Percentiles rank a stretch among this genome's conserved stretches.
Conservation (phyloP, 1,284 basidiomycete genomes). For the Melampsora larici-populina region DNA sequence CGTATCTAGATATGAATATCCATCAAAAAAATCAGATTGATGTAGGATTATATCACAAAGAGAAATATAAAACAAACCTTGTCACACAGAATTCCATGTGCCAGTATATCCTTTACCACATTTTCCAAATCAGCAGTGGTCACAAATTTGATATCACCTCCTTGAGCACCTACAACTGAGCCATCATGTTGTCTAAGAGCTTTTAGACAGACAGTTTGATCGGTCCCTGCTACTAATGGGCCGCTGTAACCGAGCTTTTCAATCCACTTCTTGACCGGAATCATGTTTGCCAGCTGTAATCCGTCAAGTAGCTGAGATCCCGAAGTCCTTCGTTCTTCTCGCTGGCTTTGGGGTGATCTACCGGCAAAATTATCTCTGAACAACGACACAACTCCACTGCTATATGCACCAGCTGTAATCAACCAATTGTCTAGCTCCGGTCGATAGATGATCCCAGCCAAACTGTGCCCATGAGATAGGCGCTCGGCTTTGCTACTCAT, state of each 20-base stretch:
- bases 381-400: neutral
- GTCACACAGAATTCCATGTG: neutral
- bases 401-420: slow-evolving; percentile 4
- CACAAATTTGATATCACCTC: too few relatives aligned
- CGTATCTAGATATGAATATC: neutral
- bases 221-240: neutral
- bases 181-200: neutral
- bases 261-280: neutral
- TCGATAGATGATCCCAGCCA: neutral
- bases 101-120: neutral
- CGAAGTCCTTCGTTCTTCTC: neutral
- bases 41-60: neutral
- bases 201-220: slow-evolving; percentile 6
- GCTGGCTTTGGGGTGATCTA: neutral
- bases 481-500: neutral
- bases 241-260: neutral
- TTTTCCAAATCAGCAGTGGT: neutral
- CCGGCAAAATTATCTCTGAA: slow-evolving; percentile 3
- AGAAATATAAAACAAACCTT: neutral
- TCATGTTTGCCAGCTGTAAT: neutral
- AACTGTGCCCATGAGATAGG: neutral
- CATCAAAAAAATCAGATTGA: neutral
- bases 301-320: neutral
- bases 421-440: neutral
- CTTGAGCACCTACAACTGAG: slow-evolving; percentile 13